Evolutionary conservation across 306 rosid species (phyloP).

Genomic region (Rubus idaeus): DNA sequence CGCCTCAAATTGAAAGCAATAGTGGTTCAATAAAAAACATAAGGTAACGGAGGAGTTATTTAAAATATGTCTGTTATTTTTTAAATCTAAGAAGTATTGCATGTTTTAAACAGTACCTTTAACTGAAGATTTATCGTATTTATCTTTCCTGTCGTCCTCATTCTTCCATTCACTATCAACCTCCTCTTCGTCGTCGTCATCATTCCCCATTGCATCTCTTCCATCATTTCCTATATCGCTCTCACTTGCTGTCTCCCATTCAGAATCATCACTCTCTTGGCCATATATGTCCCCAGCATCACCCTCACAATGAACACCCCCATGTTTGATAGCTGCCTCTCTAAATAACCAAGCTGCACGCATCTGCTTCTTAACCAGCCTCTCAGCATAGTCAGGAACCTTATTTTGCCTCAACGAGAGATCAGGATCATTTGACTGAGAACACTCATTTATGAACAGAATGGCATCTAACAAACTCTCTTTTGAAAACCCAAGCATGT

Average conservation of each 20-base stretch:
- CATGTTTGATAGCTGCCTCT: constrained; percentile 94
- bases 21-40: not conserved
- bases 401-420: constrained; percentile 84
- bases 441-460: constrained; percentile 93
- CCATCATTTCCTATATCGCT: constrained; percentile 95
- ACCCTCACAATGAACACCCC: constrained; percentile 82
- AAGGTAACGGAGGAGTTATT: not conserved
- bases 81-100: not conserved
- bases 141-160: constrained; percentile 66
- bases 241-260: constrained; percentile 99
- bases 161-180: constrained; percentile 77
- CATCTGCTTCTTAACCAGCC: constrained; percentile 95
- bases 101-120: constrained; percentile 55
- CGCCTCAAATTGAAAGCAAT: not conserved
- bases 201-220: constrained; percentile 72
- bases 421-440: constrained; percentile 96
- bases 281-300: constrained; percentile 86
- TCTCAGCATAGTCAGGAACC: constrained; percentile 97
- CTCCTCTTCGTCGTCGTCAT: constrained; percentile 56
- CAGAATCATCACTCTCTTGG: constrained; percentile 87
- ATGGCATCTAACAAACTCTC: constrained; percentile 97
- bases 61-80: not conserved
- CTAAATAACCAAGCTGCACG: constrained; percentile 97
- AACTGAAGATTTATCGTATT: constrained; percentile 63
- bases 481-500: constrained; percentile 92